Base-by-base conservation (phyloP, 495 filamentous ascomycete species). In the Durotheca rogersii region DNA sequence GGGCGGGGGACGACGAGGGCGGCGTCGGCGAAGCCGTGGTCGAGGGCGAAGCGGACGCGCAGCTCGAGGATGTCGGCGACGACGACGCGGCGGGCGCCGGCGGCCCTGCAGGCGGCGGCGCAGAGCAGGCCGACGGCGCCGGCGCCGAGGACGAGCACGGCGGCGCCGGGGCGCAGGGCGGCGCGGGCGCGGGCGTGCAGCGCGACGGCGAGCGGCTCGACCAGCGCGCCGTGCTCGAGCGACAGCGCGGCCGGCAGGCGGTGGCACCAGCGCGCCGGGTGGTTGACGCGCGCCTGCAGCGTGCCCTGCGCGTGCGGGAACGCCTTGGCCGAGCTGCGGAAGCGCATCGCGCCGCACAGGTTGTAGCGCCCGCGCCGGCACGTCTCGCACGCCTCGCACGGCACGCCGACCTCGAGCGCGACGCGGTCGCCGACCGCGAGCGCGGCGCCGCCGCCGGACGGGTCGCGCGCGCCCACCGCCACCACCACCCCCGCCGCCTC, bases 251-350 rank as follows among this genome's bases (percentile, higher is more conserved):
- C 68, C 0, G 89, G 89, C 0, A 95, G 73, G 47, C 78, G 80
- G 53, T 86, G 79, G 58, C 76, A 81, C 76, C 81, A 87, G 39
- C 62, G 69, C 6, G 83, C 86, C 0, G 88, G 87, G 62, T 90
- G 88, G 61, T 86, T 87, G 29, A 91, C 83, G 46, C 78, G 74
- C 48, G 86, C 83, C 73, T 91, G 89, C 37, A 95, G 72, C 9
- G 89, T 94, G 11, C 89, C 89, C 70, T 94, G 88, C 15, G 81
- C 76, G 57, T 94, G 89, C 2, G 88, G 87, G 66, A 83, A 85
- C 20, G 73, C 67, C 70, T 90, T 91, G 11, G 89, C 89, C 36
- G 83, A 88, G 61, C 82, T 85, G 36, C 88, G 75, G 69, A 95
- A 95, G 38, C 72, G 74, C 81, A 95, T 85, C 7, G 70, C 67